These are phyloP conservation scores for Neospora caninum DNA, from an alignment of 169 alveolate genomes.

Conservation along the genomic window DNA sequence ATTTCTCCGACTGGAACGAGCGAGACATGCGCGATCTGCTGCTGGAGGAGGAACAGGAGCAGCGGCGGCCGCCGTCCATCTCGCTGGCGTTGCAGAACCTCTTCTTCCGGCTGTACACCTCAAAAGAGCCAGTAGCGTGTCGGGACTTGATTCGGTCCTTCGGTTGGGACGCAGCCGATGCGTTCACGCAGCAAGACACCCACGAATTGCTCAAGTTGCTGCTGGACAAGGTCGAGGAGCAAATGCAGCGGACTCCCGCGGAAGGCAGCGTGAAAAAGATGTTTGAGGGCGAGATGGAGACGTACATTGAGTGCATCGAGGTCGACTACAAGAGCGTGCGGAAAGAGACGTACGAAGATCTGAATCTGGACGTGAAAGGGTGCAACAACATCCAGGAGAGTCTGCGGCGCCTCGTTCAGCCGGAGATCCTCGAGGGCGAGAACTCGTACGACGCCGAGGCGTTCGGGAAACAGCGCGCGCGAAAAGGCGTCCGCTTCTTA, in stretches of 20 bases:
- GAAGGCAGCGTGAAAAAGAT: conserved; percentile 93
- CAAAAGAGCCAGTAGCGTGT: conserved; percentile 88
- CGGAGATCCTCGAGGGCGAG: conserved; percentile 94
- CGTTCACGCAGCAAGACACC: conserved; percentile 96
- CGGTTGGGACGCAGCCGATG: conserved; percentile 97
- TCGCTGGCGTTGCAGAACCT: conserved; percentile 91
- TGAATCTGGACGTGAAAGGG: conserved; percentile 94
- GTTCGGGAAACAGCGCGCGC: conserved; percentile 84
- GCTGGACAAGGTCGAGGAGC: conserved; percentile 95
- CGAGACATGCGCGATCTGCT: conserved; percentile 76
- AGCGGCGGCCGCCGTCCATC: conserved; percentile 80
- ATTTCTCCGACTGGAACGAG: conserved; percentile 72
- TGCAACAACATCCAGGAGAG: conserved; percentile 91
- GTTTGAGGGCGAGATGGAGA: conserved; percentile 95
- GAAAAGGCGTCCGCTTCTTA: conserved; percentile 89
- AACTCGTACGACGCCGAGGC: conserved; percentile 96
- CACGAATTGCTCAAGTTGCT: conserved; percentile 94
- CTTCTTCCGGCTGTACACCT: conserved; percentile 90
- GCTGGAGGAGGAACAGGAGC: conserved; percentile 85
- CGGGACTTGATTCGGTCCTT: conserved; percentile 78
- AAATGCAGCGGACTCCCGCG: conserved; percentile 92
- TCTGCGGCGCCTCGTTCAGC: conserved; percentile 89
- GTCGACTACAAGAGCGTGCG: conserved; percentile 91
- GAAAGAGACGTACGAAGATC: conserved; percentile 79
- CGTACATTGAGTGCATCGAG: conserved; percentile 93